Percentiles rank a stretch among this genome's conserved stretches.
Evolutionary conservation across 192 early-diverging fungal species (phyloP).

Genomic region (Dissophora globulifera): DNA sequence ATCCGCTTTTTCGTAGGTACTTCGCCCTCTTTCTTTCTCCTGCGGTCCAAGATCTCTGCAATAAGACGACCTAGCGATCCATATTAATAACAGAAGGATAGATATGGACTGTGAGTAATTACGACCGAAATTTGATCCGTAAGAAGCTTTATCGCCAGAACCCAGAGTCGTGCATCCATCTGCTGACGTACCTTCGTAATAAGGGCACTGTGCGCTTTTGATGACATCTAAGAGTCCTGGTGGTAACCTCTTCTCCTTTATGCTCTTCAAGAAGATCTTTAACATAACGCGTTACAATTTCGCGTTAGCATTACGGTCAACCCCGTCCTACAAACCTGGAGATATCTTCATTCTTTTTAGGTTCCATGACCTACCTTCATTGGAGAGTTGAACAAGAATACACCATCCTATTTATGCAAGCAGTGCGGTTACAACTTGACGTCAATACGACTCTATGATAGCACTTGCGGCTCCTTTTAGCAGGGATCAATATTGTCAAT

Average conservation of each 20-base stretch:
- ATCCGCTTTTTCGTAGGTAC: conserved; percentile 51
- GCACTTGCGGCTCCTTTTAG: not conserved
- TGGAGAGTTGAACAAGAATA: conserved; percentile 64
- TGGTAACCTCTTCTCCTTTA: conserved; percentile 65
- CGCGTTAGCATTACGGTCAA: too few species aligned
- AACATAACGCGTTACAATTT: too few species aligned
- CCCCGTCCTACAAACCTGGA: not conserved
- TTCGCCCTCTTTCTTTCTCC: conserved; percentile 33
- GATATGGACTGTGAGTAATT: too few species aligned
- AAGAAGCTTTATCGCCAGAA: too few species aligned
- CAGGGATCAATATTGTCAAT: not conserved
- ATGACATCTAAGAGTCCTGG: conserved; percentile 76
- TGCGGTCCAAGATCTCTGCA: conserved; percentile 76
- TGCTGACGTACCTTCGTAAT: conserved; percentile 63
- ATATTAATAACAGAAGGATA: too few species aligned
- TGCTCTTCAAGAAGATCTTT: conserved; percentile 62
- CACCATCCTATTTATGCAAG: conserved; percentile 54
- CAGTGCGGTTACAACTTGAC: not conserved
- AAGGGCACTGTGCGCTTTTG: conserved; percentile 64
- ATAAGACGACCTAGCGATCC: conserved; percentile 65
- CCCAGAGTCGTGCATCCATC: too few species aligned
- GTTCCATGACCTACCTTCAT: conserved; percentile 59
- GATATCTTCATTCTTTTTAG: not conserved
- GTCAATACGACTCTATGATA: not conserved
- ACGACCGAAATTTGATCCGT: too few species aligned